These are phyloP conservation scores for Solanum arcanum DNA, from an alignment of 257 asterid species.

Conservation along the genomic window DNA sequence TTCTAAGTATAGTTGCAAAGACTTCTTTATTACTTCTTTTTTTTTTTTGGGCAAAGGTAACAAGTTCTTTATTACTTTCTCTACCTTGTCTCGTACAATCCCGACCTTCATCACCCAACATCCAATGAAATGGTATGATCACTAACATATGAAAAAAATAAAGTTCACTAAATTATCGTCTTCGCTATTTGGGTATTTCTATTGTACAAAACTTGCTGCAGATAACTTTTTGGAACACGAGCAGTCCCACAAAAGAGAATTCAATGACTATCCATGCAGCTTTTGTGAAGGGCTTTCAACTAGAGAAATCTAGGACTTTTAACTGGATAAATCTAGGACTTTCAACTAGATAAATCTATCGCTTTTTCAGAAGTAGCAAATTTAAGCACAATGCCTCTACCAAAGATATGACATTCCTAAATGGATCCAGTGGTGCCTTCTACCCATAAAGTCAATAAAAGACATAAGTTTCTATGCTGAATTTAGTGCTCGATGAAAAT, in stretches of 20 bases:
- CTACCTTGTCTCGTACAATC: not conserved
- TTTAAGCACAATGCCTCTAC: conserved; percentile 26
- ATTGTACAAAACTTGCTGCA: not conserved
- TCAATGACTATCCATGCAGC: too few relatives aligned
- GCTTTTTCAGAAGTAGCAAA: too few relatives aligned
- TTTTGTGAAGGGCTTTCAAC: too few relatives aligned
- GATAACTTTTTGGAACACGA: not conserved
- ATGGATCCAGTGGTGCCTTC: not conserved
- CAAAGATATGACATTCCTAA: conserved; percentile 16
- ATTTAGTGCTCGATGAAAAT: not conserved
- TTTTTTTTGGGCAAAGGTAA: too few relatives aligned
- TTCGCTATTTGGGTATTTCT: not conserved
- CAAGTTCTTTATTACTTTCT: not conserved
- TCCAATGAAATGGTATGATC: not conserved
- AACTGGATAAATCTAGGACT: too few relatives aligned
- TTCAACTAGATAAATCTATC: too few relatives aligned
- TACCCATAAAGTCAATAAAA: conserved; percentile 5
- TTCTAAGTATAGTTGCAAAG: not conserved
- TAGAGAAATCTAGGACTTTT: too few relatives aligned
- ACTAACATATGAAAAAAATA: not conserved
- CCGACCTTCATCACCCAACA: not conserved
- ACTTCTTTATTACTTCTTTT: too few relatives aligned
- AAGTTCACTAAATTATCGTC: not conserved
- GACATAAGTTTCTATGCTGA: not conserved
- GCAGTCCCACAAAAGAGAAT: not conserved